Evolutionary conservation across 164 flowering plant species (phyloP), one percentile per base, ranked within the genome.

Genomic region (Amborella trichopoda): DNA sequence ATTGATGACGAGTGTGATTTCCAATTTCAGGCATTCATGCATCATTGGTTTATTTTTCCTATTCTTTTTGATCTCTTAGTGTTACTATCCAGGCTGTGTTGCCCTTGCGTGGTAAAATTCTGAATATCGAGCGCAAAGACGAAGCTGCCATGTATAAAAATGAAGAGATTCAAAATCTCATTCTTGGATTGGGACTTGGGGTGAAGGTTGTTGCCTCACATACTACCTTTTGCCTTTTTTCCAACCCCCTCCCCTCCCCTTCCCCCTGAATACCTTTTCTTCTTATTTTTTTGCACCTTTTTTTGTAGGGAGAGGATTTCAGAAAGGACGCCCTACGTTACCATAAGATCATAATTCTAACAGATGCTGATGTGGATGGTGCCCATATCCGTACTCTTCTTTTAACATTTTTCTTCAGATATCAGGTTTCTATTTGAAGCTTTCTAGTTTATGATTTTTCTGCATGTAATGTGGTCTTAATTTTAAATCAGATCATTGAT

Each of bases 331-430:
- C 80, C 40, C 78, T 93, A 3, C 94, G 99, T 8, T 93, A 93
- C 65, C 95, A 93, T 60, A 88, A 85, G 54, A 88, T 88, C 54
- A 85, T 88, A 55, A 88, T 93, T 40, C 63, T 93, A 51, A 93
- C 96, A 23, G 99, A 93, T 79, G 99, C 99, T 56, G 99, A 93
- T 66, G 95, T 93, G 1, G 99, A 93, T 71, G 99, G 96, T 54
- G 96, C 99, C 48, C 96, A 88, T 63, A 93, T 93, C 48, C 74
- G 99, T 51, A 88, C 99, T 45, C 73, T 93, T 52, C 64, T 93
- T 4, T 56, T 93, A 63, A 93, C 99, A 45, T 93, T 93, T 68
- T 93, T 88, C 81, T 93, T 50, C 53, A 80, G 99, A 79, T 93
- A 93, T 68, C 96, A 93, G 96, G 99, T 87, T 68, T 6, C n/a